These are phyloP conservation scores for Colletotrichum falcatum DNA, from an alignment of 2,329 filamentous ascomycete species.

Conservation along the genomic window DNA sequence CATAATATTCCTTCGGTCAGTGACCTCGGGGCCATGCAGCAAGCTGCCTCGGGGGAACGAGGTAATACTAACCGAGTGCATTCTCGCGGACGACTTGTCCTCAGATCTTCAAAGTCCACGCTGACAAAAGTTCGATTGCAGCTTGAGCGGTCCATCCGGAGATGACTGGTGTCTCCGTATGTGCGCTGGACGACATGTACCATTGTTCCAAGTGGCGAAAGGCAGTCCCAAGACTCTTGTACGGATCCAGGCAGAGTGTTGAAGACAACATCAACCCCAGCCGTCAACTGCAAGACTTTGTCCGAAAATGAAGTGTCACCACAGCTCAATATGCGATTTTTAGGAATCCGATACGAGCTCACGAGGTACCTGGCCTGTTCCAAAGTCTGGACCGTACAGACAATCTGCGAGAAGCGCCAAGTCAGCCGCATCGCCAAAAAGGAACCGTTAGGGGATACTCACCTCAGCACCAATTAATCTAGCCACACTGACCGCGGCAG, in stretches of 20 bases:
- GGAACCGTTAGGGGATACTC: not conserved
- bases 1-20: not conserved
- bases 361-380: slow-evolving; percentile 52
- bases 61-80: slow-evolving; percentile 16
- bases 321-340: slow-evolving; percentile 49
- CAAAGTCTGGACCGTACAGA: slow-evolving; percentile 50
- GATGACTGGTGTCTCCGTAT: slow-evolving; percentile 55
- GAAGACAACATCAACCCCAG: slow-evolving; percentile 54
- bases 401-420: slow-evolving; percentile 43
- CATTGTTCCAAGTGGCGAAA: slow-evolving; percentile 58
- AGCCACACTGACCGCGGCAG: slow-evolving; percentile 21
- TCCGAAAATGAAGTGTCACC: slow-evolving; percentile 48
- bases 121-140: slow-evolving; percentile 50
- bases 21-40: not conserved
- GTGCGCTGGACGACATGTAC: slow-evolving; percentile 59
- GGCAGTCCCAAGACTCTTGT: slow-evolving; percentile 56
- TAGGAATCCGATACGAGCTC: slow-evolving; percentile 48
- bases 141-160: slow-evolving; percentile 57
- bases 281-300: slow-evolving; percentile 46
- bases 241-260: slow-evolving; percentile 56
- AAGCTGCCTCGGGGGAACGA: not conserved
- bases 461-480: slow-evolving; percentile 22
- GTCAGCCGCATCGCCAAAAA: not conserved
- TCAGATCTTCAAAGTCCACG: slow-evolving; percentile 47
- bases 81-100: slow-evolving; percentile 1